Evolutionary conservation across 208 protist genomes (phyloP), one percentile per base, ranked within the genome.

Genomic region (Trypanosoma congolense): DNA sequence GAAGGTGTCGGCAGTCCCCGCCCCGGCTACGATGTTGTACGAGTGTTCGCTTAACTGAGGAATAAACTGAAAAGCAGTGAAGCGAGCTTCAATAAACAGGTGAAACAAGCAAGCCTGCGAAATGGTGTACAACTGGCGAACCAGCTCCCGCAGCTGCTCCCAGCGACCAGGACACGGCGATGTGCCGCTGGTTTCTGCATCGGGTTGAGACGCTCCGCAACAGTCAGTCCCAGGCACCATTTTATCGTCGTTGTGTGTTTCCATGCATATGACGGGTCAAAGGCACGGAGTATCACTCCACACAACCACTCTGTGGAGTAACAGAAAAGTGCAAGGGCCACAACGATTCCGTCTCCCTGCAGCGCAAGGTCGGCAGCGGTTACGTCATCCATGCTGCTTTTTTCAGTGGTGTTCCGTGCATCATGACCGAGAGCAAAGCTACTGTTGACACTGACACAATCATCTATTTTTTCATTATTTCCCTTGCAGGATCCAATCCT

Each of bases 1-100:
- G 66, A 93, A 93, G 48, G 61, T 91, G 61, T 93, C 87, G 0
- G 83, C 80, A 18, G 83, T 67, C 30, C 52, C 62, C 9, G 82
- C 74, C 19, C 73, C 62, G 0, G 77, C 83, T 9, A 87, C 74
- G 30, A 83, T 56, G 43, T 85, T 80, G 61, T 91, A 93, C 5
- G 80, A 91, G 50, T 90, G 80, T 50, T 90, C 87, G 24, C 87
- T 77, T 38, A 93, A 75, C 72, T 93, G 87, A 22, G 87, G 87
- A n/a, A 93, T 62, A 49, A 77, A 93, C 18, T 69, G 61, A 67
- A 93, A 91, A 1, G 83, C 80, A 28, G 66, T 45, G 58, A 90
- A 93, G 24, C 87, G 87, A 1, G 80, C 71, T 57, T 93, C 83
- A 3, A 90, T 61, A 19, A 81, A 87, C 1, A 93, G 64, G 59